Base-by-base conservation (phyloP, 768 basidiomycete genomes). In the Psilocybe sp. region DNA sequence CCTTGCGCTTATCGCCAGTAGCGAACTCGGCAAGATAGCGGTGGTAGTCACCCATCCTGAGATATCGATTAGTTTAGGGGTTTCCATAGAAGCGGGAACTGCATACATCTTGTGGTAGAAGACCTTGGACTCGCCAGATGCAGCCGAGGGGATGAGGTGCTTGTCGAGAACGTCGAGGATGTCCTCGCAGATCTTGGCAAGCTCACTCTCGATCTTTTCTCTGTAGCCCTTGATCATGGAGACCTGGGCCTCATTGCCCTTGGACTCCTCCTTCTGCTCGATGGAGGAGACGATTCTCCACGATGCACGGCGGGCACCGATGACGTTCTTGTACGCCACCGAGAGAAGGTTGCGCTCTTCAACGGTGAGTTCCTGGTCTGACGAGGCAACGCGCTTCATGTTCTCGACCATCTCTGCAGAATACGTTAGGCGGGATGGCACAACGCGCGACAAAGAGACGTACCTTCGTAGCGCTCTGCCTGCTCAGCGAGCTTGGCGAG, bases 401-500 rank as follows among this genome's bases (percentile, higher is more conserved):
- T 95, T 96, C 75, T 93, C 91, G 60, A 97, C 95, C 95, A 97
- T 97, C 74, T 97, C 91, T 86, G 70, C 20, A 51, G 51, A 28
- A 43, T 38, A 4, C 15, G 16, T 4, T 45, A 53, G 46, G 44
- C 32, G 59, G 41, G 50, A 56, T 52, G 55, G 53, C 47, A 44
- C n/a, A 36, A 40, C 35, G 52, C 36, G 50, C 38, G 33, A 53
- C 32, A 13, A 33, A 45, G 20, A 47, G 34, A 66, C 76, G 44
- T 39, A 88, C 95, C 95, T 80, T 98, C 95, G 70, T 98, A 98
- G 44, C 96, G 95, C 82, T 98, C 95, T 64, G 96, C 96, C 80
- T 98, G 94, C 80, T 98, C 94, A 70, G 93, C 92, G 79, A 98
- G 93, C 91, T 98, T 98, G 78, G 96, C 95, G 75, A 97, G 94